A percentile compares a stretch with the other conserved stretches of the same genome.
phyloP scores from a whole-genome alignment of 441 rosid genomes.

The Cnidoscolus chayamansa region DNA sequence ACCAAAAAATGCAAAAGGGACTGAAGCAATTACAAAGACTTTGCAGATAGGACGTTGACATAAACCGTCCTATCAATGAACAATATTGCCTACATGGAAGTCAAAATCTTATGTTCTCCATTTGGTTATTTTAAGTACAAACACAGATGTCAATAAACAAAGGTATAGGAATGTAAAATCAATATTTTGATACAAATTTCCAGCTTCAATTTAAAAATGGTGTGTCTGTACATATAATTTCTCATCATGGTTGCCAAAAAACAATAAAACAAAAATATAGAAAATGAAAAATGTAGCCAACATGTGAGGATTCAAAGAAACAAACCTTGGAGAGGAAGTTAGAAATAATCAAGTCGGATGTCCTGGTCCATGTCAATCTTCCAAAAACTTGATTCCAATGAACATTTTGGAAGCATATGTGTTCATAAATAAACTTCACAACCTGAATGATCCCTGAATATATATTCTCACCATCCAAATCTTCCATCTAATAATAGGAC shows the following conservation, averaged over 20 bases:
- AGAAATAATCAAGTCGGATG: constrained; percentile 78
- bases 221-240: too few relatives aligned
- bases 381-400: constrained; percentile 81
- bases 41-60: not conserved
- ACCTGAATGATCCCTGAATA: constrained; percentile 58
- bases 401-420: constrained; percentile 68
- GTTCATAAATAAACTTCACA: constrained; percentile 56
- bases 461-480: constrained; percentile 53
- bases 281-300: not conserved
- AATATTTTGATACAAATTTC: not conserved
- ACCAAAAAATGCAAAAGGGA: not conserved
- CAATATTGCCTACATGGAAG: not conserved
- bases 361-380: constrained; percentile 89
- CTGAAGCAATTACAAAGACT: not conserved
- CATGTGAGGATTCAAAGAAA: constrained; percentile 2
- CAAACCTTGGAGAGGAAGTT: constrained; percentile 84
- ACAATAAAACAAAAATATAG: not conserved
- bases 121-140: not conserved
- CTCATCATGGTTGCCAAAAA: not conserved
- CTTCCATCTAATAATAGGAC: constrained; percentile 42
- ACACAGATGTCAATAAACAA: not conserved
- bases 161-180: not conserved
- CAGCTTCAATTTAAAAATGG: not conserved
- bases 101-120: not conserved
- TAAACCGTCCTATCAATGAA: not conserved